Percentiles rank a stretch among this genome's conserved stretches.
Conservation (phyloP, 148 eudicot species). For the Cornus suecica region DNA sequence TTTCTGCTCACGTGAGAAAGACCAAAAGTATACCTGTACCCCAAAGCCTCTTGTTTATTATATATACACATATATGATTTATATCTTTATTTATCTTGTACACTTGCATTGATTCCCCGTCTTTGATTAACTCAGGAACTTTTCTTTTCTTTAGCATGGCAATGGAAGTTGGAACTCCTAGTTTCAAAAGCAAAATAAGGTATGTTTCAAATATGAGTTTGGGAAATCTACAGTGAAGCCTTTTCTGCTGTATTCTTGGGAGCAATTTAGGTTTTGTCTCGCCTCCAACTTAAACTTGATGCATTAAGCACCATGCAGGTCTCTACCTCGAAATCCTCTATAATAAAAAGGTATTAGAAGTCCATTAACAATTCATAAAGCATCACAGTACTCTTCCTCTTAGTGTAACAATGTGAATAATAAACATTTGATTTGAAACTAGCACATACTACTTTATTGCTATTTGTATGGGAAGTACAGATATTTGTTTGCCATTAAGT, state of each 20-base stretch:
- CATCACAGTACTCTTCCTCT: neutral
- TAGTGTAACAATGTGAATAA: neutral
- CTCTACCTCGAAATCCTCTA: neutral
- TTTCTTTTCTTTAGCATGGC: neutral
- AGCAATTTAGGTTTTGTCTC: conserved; percentile 6
- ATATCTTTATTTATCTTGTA: neutral
- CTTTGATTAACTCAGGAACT: neutral
- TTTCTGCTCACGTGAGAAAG: neutral
- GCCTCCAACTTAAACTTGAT: neutral
- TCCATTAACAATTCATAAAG: conserved; percentile 6
- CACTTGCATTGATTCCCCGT: neutral
- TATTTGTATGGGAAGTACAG: conserved; percentile 29
- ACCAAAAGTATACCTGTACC: neutral
- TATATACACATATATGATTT: neutral
- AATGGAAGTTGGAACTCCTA: conserved; percentile 1
- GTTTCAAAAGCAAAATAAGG: neutral
- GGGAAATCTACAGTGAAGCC: neutral
- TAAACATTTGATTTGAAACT: neutral
- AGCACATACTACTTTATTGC: conserved; percentile 24
- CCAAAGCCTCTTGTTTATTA: neutral
- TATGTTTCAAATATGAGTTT: neutral
- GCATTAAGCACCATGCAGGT: neutral
- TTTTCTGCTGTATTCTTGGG: neutral
- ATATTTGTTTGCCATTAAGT: conserved; percentile 25
- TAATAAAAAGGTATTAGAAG: neutral